Base-by-base conservation (phyloP, 495 filamentous ascomycete genomes). In the Podospora pseudoanserina region DNA sequence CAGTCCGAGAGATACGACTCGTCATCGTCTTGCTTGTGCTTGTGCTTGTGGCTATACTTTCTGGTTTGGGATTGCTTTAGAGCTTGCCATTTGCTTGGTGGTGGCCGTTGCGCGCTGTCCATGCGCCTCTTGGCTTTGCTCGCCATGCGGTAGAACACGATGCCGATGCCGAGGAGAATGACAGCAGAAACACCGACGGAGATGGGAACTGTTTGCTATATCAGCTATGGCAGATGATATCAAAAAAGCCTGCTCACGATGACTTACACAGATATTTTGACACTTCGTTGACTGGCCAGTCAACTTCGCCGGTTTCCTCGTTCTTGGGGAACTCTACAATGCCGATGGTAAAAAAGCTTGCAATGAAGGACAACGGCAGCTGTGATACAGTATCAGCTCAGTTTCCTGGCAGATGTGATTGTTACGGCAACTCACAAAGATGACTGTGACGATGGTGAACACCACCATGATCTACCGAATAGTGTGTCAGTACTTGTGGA, bases 361-460 rank as follows among this genome's bases (percentile, higher is more conserved):
- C 65, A 39, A 72, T 69, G 65, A 72, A 72, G 0, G 70, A 72
- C 5, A 72, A 61, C 19, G 70, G 70, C 11, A 72, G 67, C 70
- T 72, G 20, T 58, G 7, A 20, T 4, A 58, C 3, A 1, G n/a
- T 5, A 26, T 71, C 20, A 65, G 30, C 13, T 16, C 15, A 19
- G 23, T 23, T 23, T 34, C 5, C 3, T n/a, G 5, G 7, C 13
- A 32, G 3, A 23, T 7, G 30, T 32, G 30, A 7, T 4, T 32
- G 3, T 18, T 16, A 13, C 2, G 39, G 1, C 26, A 3, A 69
- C 70, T n/a, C 61, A 69, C 70, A 53, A 72, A 72, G 27, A 72
- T 57, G 20, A 65, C 67, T 3, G 70, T 72, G n/a, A 72, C 70
- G 20, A 72, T 57, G 3, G 70, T 72, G 32, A 72, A 72, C 1